These are phyloP conservation scores for Phytophthora crassamura DNA, from an alignment of 352 stramenopile genomes.

Conservation along the genomic window DNA sequence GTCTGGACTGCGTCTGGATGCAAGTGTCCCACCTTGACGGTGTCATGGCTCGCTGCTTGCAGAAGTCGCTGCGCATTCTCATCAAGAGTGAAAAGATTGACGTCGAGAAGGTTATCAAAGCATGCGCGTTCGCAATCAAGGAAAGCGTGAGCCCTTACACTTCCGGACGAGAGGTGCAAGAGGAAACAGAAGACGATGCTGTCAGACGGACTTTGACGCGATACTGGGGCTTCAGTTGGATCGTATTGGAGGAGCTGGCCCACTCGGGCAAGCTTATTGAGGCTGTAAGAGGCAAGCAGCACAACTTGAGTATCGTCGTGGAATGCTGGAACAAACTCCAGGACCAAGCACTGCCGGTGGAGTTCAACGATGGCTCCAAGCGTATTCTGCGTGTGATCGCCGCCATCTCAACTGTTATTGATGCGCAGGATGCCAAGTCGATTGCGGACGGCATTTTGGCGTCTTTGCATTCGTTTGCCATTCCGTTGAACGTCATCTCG, in stretches of 20 bases:
- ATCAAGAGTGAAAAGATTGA: constrained; percentile 71
- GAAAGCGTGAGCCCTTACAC: constrained; percentile 51
- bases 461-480: constrained; percentile 78
- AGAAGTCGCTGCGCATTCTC: constrained; percentile 76
- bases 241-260: constrained; percentile 82
- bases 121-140: constrained; percentile 71
- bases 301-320: constrained; percentile 75
- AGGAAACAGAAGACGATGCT: constrained; percentile 46
- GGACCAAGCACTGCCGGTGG: constrained; percentile 61
- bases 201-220: constrained; percentile 37
- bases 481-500: constrained; percentile 80
- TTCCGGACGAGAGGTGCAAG: constrained; percentile 36
- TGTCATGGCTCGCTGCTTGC: constrained; percentile 76
- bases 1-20: constrained; percentile 60
- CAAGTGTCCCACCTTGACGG: constrained; percentile 78
- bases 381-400: constrained; percentile 86
- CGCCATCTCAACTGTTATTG: constrained; percentile 73
- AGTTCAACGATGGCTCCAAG: constrained; percentile 82
- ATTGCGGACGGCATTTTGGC: constrained; percentile 78
- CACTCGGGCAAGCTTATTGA: constrained; percentile 66
- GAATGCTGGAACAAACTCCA: constrained; percentile 85
- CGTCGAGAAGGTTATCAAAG: constrained; percentile 58
- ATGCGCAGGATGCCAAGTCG: constrained; percentile 74
- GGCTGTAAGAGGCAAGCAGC: constrained; percentile 55
- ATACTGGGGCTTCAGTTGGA: constrained; percentile 88